Percentiles rank a stretch among this genome's conserved stretches.
phyloP scores from a whole-genome alignment of 139 green algal species.

The Picochlorum costavermella region DNA sequence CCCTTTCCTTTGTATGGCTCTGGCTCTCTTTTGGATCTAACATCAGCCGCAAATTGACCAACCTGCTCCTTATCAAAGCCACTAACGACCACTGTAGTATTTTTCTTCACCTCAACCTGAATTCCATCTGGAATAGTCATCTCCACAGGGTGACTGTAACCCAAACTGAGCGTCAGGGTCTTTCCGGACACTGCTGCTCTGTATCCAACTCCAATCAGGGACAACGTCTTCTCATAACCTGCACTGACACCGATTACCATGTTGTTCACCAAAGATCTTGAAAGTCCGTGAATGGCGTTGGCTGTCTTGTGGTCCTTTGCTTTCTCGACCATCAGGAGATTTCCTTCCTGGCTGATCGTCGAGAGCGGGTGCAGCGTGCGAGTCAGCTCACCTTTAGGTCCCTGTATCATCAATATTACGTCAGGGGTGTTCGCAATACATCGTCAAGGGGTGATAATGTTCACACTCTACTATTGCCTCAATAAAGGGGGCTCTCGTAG shows the following conservation, averaged over 20 bases:
- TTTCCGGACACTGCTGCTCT: conserved; percentile 60
- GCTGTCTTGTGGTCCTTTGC: conserved; percentile 34
- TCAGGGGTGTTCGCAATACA: too few species aligned
- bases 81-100: conserved; percentile 47
- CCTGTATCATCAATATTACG: conserved; percentile 38
- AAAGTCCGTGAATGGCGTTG: conserved; percentile 57
- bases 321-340: conserved; percentile 40
- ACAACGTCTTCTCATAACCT: conserved; percentile 78
- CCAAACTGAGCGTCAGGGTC: conserved; percentile 81
- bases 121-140: conserved; percentile 80
- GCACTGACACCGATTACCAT: conserved; percentile 81
- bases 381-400: conserved; percentile 70
- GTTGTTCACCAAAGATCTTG: conserved; percentile 76
- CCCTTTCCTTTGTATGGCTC: conserved; percentile 97
- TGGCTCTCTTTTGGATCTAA: conserved; percentile 73
- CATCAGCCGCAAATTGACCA: conserved; percentile 84
- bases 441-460: too few species aligned
- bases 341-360: conserved; percentile 47
- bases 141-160: conserved; percentile 81
- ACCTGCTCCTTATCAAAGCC: conserved; percentile 81
- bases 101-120: conserved; percentile 79
- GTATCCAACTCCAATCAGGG: conserved; percentile 73
- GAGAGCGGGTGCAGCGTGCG: conserved; percentile 56
- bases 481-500: too few species aligned
- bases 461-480: too few species aligned